Evolutionary conservation across 352 stramenopile species (phyloP).

Genomic region (Stephanocyclus meneghinianus): DNA sequence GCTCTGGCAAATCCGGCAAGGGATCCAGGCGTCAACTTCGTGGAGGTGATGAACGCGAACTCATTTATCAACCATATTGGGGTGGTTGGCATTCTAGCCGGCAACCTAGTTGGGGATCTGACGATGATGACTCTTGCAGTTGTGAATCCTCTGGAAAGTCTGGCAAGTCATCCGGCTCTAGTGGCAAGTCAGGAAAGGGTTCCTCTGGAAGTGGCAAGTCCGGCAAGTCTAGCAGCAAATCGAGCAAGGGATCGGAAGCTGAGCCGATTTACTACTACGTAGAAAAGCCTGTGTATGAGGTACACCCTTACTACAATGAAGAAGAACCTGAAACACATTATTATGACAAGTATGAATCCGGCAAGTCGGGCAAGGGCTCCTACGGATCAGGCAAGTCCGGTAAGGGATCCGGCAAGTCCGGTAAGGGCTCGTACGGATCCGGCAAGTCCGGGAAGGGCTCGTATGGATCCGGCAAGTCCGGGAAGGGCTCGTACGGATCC

Average conservation of each 20-base stretch:
- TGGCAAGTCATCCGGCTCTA: neutral
- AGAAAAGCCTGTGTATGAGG: no score
- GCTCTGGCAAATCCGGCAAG: conserved; percentile 1
- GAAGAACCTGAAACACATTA: no score
- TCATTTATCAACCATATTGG: neutral
- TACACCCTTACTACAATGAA: no score
- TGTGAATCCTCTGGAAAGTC: neutral
- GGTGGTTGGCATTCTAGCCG: neutral
- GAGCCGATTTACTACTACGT: no score
- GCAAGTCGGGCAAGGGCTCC: neutral
- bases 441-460: neutral
- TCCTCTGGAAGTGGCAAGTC: neutral
- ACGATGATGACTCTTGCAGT: neutral
- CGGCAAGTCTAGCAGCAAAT: neutral
- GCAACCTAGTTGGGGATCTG: neutral
- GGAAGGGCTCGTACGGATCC: neutral
- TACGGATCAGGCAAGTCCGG: conserved; percentile 7
- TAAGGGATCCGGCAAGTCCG: neutral
- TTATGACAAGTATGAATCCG: no score
- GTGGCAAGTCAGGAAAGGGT: neutral
- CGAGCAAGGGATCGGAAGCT: neutral
- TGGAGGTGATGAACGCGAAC: neutral
- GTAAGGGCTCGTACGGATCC: neutral
- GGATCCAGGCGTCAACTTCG: neutral
- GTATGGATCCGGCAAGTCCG: conserved; percentile 4